Conservation (phyloP, 345 rosid genomes). For the Eucalyptus globulus region DNA sequence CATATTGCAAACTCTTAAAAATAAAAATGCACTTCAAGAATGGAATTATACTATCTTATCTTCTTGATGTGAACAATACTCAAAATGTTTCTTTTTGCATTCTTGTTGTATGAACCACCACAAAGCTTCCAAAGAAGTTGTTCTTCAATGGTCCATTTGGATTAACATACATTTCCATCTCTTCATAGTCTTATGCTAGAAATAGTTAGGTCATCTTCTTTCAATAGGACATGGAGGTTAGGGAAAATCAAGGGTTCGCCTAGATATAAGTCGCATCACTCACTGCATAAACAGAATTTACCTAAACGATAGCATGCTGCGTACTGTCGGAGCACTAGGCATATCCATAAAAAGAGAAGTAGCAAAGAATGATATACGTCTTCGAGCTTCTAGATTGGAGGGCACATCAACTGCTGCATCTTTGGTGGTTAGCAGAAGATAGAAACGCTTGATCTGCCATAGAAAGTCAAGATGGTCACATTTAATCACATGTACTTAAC, state of each 20-base stretch:
- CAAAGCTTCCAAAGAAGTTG: neutral
- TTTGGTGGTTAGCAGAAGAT: conserved; percentile 61
- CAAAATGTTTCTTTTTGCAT: neutral
- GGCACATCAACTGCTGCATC: conserved; percentile 93
- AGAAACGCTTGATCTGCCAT: conserved; percentile 70
- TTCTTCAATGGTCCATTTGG: neutral
- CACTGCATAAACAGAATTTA: conserved; percentile 2
- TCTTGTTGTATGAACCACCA: neutral
- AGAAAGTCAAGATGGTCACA: neutral
- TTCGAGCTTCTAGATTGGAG: conserved; percentile 68
- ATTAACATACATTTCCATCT: neutral
- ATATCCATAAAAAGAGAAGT: conserved; percentile 93
- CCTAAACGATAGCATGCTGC: conserved; percentile 95
- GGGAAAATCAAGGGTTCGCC: neutral
- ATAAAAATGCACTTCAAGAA: neutral
- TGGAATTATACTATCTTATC: neutral
- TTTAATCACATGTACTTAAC: neutral
- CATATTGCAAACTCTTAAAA: neutral
- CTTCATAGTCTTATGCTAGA: neutral
- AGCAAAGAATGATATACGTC: conserved; percentile 90
- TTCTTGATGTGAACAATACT: neutral
- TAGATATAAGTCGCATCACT: neutral
- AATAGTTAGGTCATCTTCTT: neutral
- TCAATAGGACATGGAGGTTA: neutral
- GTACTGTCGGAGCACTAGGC: conserved; percentile 82